A percentile compares a stretch with the other conserved stretches of the same genome.
phyloP scores from a whole-genome alignment of 2,329 filamentous ascomycete genomes.

The Chalara sp. region DNA sequence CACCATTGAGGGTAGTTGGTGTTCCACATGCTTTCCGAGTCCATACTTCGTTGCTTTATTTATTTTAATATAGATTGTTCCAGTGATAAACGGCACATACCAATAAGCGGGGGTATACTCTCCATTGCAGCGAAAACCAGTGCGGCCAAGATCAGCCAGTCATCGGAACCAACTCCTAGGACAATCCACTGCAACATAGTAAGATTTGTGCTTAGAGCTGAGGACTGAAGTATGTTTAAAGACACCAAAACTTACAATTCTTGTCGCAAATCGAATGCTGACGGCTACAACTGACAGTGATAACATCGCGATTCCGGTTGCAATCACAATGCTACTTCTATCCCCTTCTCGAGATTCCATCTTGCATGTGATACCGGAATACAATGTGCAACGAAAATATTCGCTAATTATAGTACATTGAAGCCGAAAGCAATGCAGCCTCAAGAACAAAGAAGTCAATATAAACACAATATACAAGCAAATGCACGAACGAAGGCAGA shows the following conservation, averaged over 20 bases:
- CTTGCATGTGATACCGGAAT: background rate
- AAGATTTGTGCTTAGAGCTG: background rate
- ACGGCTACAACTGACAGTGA: background rate
- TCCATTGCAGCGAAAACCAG: background rate
- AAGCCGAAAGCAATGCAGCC: too few relatives aligned
- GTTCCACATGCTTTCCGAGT: background rate
- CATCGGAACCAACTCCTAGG: background rate
- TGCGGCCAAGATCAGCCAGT: background rate
- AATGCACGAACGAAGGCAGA: too few relatives aligned
- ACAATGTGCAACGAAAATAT: too few relatives aligned
- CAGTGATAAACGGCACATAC: background rate
- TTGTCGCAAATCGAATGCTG: background rate
- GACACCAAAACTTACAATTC: background rate
- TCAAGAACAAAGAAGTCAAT: too few relatives aligned
- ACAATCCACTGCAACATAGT: background rate
- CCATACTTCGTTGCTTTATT: background rate
- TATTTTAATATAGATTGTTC: too few relatives aligned
- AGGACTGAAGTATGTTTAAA: background rate
- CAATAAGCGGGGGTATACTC: background rate
- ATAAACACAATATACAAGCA: too few relatives aligned
- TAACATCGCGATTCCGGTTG: background rate
- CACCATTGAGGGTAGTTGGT: background rate
- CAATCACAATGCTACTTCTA: background rate
- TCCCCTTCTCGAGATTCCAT: background rate
- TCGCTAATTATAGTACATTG: too few relatives aligned